Conservation (phyloP, 768 basidiomycete genomes). For the Termitomyces sp. region DNA sequence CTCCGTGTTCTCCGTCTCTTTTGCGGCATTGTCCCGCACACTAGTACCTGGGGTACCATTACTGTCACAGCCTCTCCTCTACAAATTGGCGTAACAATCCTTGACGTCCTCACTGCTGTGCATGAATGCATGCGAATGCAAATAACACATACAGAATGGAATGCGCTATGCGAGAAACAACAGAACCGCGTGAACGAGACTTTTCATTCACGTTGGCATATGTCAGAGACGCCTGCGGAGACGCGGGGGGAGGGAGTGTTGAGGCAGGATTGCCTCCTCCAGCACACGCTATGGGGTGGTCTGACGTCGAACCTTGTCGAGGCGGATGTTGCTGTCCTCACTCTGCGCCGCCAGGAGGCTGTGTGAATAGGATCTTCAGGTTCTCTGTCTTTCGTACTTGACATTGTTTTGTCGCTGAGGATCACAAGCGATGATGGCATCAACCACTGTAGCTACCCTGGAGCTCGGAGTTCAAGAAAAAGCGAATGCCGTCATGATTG, state of each 20-base stretch:
- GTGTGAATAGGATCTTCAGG: background rate
- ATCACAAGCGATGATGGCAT: background rate
- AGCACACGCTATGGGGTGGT: constrained; percentile 48
- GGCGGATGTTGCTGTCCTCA: constrained; percentile 39
- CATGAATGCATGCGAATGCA: constrained; percentile 31
- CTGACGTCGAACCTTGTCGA: constrained; percentile 33
- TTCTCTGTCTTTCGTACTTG: background rate
- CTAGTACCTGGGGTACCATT: constrained; percentile 39
- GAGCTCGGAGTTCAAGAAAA: background rate
- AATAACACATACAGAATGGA: constrained; percentile 39
- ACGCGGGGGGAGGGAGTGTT: constrained; percentile 36
- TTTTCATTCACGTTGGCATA: constrained; percentile 42
- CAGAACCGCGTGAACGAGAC: constrained; percentile 33
- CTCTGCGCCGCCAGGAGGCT: constrained; percentile 26
- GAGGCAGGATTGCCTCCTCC: constrained; percentile 45
- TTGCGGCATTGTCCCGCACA: constrained; percentile 41
- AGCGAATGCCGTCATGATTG: background rate
- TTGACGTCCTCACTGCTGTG: constrained; percentile 47
- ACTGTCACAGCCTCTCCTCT: constrained; percentile 26
- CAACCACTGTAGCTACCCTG: background rate
- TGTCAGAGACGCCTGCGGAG: constrained; percentile 27
- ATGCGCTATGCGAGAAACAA: constrained; percentile 34
- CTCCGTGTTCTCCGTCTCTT: constrained; percentile 31
- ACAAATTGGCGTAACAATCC: constrained; percentile 34
- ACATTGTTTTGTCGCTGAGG: background rate